A percentile compares a stretch with the other conserved stretches of the same genome.
Conservation (phyloP, 176 grass and related monocot genomes). For the Eremochloa ophiuroides region DNA sequence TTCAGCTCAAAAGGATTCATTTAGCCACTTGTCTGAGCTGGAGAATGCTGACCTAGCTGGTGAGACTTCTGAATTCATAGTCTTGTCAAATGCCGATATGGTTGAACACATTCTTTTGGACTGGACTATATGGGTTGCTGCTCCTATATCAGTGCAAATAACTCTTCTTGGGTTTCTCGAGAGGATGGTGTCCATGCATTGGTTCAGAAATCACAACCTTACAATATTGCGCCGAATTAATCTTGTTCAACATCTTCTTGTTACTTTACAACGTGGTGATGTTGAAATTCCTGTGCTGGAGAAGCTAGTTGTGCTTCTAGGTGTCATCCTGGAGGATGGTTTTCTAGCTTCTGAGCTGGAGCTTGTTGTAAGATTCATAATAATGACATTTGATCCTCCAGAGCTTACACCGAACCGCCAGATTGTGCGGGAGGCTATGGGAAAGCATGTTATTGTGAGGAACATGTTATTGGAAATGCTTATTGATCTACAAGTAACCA, state of each 20-base stretch:
- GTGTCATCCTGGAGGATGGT: conserved; percentile 98
- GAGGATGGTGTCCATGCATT: conserved; percentile 99
- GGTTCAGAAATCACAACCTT: conserved; percentile 96
- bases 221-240: conserved; percentile 94
- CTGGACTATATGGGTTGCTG: conserved; percentile 97
- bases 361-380: conserved; percentile 96
- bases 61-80: conserved; percentile 86
- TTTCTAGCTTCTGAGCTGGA: conserved; percentile 95
- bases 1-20: conserved; percentile 86
- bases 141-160: conserved; percentile 93
- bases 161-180: conserved; percentile 95
- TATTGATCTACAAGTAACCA: conserved; percentile 97
- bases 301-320: conserved; percentile 96
- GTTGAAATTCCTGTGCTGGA: conserved; percentile 92
- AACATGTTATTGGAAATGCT: conserved; percentile 99
- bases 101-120: conserved; percentile 97
- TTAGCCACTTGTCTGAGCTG: conserved; percentile 93
- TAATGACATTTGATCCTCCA: conserved; percentile 99
- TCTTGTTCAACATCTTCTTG: conserved; percentile 96
- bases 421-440: conserved; percentile 84
- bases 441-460: conserved; percentile 96
- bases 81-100: conserved; percentile 99
- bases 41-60: conserved; percentile 76
- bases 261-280: conserved; percentile 97
- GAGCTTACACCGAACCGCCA: conserved; percentile 51